These are phyloP conservation scores for Aphanomyces euteiches DNA, from an alignment of 352 stramenopile species.

Conservation along the genomic window DNA sequence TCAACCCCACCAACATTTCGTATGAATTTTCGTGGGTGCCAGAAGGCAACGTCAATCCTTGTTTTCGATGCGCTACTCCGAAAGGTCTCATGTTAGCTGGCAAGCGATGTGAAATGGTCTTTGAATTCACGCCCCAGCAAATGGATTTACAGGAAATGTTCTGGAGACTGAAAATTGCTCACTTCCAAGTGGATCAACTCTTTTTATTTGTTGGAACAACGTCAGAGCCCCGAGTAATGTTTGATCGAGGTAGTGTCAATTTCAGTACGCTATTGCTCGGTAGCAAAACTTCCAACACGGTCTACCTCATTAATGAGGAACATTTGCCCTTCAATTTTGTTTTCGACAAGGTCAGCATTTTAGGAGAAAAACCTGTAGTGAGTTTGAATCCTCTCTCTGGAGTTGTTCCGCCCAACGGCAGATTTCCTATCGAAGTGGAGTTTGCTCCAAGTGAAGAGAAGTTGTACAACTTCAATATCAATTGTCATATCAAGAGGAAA, in stretches of 20 bases:
- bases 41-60: slow-evolving; percentile 62
- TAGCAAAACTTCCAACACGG: slow-evolving; percentile 76
- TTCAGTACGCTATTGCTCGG: slow-evolving; percentile 91
- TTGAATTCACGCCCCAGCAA: slow-evolving; percentile 92
- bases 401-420: slow-evolving; percentile 84
- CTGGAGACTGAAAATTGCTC: slow-evolving; percentile 86
- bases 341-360: slow-evolving; percentile 90
- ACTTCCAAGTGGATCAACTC: slow-evolving; percentile 85
- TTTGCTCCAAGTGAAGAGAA: slow-evolving; percentile 91
- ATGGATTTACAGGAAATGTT: slow-evolving; percentile 89
- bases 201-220: slow-evolving; percentile 92
- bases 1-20: slow-evolving; percentile 90
- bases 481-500: slow-evolving; percentile 90
- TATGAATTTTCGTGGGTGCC: slow-evolving; percentile 93
- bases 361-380: slow-evolving; percentile 70
- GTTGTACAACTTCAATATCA: slow-evolving; percentile 91
- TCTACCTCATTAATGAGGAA: slow-evolving; percentile 90
- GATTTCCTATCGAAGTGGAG: slow-evolving; percentile 76
- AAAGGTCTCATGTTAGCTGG: slow-evolving; percentile 90
- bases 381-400: slow-evolving; percentile 84
- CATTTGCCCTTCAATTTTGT: slow-evolving; percentile 92
- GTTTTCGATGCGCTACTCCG: slow-evolving; percentile 86
- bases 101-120: slow-evolving; percentile 94
- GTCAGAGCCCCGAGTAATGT: slow-evolving; percentile 81
- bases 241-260: slow-evolving; percentile 88